Evolutionary conservation across 306 rosid genomes (phyloP), one percentile per base, ranked within the genome.

Genomic region (Medicago arabica): DNA sequence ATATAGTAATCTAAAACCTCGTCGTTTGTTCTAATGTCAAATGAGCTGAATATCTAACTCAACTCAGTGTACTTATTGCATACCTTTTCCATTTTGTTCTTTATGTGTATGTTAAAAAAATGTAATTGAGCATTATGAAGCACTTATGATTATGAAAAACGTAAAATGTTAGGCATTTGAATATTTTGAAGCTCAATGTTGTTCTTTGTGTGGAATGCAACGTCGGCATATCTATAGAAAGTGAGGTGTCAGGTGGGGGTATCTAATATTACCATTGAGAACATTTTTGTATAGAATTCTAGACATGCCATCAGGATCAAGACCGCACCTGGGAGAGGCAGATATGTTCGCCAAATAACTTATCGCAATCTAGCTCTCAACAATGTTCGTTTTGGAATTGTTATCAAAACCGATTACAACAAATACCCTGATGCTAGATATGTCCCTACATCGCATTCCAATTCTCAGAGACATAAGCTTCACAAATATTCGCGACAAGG

Each of bases 241-340:
- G 98, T 43, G 98, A 93, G 75, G 91, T 93, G 98, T 93, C 97
- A 6, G 98, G 98, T 60, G 98, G 98, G 98, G n/a, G 97, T 93
- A 77, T 89, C 90, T 18, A 82, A 88, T 54, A 72, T 93, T 67
- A 86, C 92, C 0, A 84, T 93, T 59, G 96, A 93, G 82, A 91
- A 93, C 78, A 66, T 93, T 40, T 81, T 89, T 16, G 89, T 91
- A 36, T 93, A 97, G 98, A 73, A 84, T 76, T 93, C 98, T 36
- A 85, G 96, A 77, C 97, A 97, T 21, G 98, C 89, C 6, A 86
- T 93, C 14, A 85, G 98, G 71, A 93, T 93, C 91, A 93, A 93
- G 74, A 93, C 97, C 0, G 98, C 98, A 47, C 87, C 98, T 0
- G 97, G 98, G 67, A 89, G 98, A 89, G 98, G 98, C 0, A 96